Evolutionary conservation across 805 yeast genomes (phyloP).

Genomic region (Saturnispora silvae): DNA sequence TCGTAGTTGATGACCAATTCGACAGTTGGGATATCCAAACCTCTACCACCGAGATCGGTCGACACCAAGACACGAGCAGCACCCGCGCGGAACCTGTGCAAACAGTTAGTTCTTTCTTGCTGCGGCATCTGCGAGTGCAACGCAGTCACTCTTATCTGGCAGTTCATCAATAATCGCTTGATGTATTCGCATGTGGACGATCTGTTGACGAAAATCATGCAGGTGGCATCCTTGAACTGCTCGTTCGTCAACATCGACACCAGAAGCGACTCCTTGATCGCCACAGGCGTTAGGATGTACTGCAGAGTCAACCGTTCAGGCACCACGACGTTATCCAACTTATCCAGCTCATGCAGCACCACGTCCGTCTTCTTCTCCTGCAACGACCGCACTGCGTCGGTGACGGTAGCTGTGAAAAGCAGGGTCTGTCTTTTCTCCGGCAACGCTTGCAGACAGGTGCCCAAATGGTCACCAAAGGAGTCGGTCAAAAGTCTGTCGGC

Average conservation of each 20-base stretch:
- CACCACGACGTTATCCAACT: constrained; percentile 64
- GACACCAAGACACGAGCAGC: constrained; percentile 91
- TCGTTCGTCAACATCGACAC: constrained; percentile 56
- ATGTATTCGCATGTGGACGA: constrained; percentile 84
- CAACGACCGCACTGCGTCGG: constrained; percentile 78
- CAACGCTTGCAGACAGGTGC: constrained; percentile 56
- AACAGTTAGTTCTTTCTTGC: constrained; percentile 76
- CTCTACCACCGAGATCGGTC: constrained; percentile 91
- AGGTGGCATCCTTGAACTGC: constrained; percentile 53
- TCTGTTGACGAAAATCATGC: constrained; percentile 83
- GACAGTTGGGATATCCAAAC: constrained; percentile 73
- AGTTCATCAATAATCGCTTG: constrained; percentile 59
- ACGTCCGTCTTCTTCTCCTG: constrained; percentile 46
- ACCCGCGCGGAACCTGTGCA: constrained; percentile 87
- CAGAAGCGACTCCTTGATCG: constrained; percentile 83
- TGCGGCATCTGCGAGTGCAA: constrained; percentile 94
- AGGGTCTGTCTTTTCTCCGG: constrained; percentile 81
- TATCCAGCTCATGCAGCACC: constrained; percentile 66
- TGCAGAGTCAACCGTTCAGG: constrained; percentile 60
- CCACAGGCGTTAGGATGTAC: constrained; percentile 72
- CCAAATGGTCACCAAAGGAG: constrained; percentile 72
- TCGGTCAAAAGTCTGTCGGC: constrained; percentile 86
- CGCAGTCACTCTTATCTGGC: constrained; percentile 78
- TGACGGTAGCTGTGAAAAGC: constrained; percentile 90
- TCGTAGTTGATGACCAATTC: constrained; percentile 71